Evolutionary conservation across 2,329 filamentous ascomycete species (phyloP).

Genomic region (Pseudopithomyces chartarum): DNA sequence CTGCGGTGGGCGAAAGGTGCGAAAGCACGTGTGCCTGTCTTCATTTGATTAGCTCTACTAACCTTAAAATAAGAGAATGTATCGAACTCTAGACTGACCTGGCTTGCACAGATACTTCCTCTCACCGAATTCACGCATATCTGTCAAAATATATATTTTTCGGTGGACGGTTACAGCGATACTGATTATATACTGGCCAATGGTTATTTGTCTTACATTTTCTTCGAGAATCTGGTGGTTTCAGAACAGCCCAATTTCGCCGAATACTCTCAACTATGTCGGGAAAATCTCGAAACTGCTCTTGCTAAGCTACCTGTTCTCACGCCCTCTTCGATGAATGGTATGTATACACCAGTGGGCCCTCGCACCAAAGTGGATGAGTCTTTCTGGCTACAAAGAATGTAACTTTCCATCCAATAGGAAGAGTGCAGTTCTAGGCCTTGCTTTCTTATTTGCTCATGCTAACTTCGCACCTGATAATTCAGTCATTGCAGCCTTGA

Average conservation of each 20-base stretch:
- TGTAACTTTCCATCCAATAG: too few species aligned
- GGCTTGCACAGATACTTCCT: conserved; percentile 42
- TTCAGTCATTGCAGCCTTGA: conserved; percentile 36
- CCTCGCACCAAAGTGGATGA: too few species aligned
- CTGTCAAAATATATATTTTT: conserved; percentile 46
- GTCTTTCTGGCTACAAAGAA: too few species aligned
- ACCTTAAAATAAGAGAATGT: conserved; percentile 26
- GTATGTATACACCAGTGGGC: too few species aligned
- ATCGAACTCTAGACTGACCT: conserved; percentile 28
- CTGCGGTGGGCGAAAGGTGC: conserved; percentile 44
- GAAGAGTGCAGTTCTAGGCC: too few species aligned
- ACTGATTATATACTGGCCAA: conserved; percentile 45
- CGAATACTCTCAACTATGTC: conserved; percentile 30
- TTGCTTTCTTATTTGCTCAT: too few species aligned
- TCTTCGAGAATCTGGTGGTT: conserved; percentile 37
- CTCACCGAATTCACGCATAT: conserved; percentile 38
- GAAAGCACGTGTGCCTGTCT: neutral
- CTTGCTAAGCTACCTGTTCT: conserved; percentile 37
- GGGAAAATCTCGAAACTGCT: conserved; percentile 28
- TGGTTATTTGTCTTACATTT: conserved; percentile 43
- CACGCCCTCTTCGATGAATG: conserved; percentile 35
- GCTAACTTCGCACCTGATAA: too few species aligned
- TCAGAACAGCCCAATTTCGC: conserved; percentile 25
- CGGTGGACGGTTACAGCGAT: conserved; percentile 37
- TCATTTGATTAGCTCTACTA: neutral